These are phyloP conservation scores for Larix sibirica DNA, from an alignment of 83 land plant species.

Conservation along the genomic window DNA sequence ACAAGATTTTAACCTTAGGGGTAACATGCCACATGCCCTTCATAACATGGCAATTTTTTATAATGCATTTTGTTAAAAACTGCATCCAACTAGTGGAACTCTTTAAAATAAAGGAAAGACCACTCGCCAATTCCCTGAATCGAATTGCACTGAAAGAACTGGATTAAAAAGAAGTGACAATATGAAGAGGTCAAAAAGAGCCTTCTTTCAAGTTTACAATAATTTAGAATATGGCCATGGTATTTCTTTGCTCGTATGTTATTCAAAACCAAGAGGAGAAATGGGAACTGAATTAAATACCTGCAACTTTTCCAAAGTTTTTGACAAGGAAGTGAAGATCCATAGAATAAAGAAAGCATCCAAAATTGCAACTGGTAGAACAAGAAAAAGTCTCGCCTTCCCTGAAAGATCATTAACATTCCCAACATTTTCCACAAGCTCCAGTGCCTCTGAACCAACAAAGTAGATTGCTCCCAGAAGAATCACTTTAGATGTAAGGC, in stretches of 20 bases:
- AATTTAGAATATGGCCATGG: neutral
- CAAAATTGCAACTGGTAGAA: slow-evolving; percentile 75
- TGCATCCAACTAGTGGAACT: neutral
- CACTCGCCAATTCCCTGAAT: neutral
- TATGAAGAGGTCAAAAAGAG: neutral
- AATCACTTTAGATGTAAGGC: slow-evolving; percentile 77
- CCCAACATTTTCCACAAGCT: slow-evolving; percentile 79
- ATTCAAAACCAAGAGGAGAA: neutral
- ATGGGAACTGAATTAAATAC: slow-evolving; percentile 16
- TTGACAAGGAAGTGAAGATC: slow-evolving; percentile 79
- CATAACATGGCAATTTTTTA: neutral
- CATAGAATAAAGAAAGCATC: slow-evolving; percentile 81
- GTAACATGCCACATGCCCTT: neutral
- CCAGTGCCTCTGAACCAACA: slow-evolving; percentile 68
- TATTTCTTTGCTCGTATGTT: neutral
- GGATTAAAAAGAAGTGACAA: neutral
- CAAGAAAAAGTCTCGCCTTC: slow-evolving; percentile 62
- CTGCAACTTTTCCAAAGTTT: slow-evolving; percentile 80
- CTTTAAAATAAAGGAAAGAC: neutral
- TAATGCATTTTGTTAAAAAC: neutral
- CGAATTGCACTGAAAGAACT: neutral
- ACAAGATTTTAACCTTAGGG: neutral
- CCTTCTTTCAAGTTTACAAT: neutral
- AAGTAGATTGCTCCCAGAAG: slow-evolving; percentile 75
- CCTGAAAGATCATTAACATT: slow-evolving; percentile 76